Percentiles rank a stretch among this genome's conserved stretches.
phyloP scores from a whole-genome alignment of 31 red algal species.

The Odonthalia washingtoniensis region DNA sequence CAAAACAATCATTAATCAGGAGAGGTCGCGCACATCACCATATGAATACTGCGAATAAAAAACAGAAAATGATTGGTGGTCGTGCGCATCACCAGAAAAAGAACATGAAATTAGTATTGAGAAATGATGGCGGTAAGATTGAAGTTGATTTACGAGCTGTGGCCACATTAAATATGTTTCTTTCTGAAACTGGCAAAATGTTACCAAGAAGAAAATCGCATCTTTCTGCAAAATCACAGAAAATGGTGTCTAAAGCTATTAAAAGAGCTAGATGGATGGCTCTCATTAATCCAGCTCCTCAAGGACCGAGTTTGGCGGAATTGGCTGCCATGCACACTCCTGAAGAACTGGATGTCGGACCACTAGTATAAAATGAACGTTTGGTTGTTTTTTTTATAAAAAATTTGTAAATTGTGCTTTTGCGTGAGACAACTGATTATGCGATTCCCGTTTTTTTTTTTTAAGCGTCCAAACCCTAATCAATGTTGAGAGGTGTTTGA shows the following conservation, averaged over 20 bases:
- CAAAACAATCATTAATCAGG: not conserved
- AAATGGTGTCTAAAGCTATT: constrained; percentile 65
- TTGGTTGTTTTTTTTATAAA: no score
- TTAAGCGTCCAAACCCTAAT: no score
- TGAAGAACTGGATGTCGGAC: no score
- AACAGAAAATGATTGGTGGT: not conserved
- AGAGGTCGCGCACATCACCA: constrained; percentile 44
- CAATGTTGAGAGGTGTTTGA: no score
- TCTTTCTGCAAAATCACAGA: constrained; percentile 70
- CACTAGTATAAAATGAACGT: no score
- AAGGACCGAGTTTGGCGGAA: constrained; percentile 44
- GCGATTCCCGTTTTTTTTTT: no score
- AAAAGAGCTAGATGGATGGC: constrained; percentile 80
- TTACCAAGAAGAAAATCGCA: constrained; percentile 46
- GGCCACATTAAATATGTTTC: constrained; percentile 47
- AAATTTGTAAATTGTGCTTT: no score
- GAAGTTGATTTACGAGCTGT: constrained; percentile 73
- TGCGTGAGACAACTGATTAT: no score
- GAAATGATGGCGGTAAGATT: constrained; percentile 64
- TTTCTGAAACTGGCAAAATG: constrained; percentile 58
- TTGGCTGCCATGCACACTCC: constrained; percentile 51
- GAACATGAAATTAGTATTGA: constrained; percentile 51
- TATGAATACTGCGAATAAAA: not conserved
- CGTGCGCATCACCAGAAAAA: not conserved
- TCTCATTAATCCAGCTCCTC: constrained; percentile 53